Percentiles rank a stretch among this genome's conserved stretches.
These are phyloP conservation scores for Eimeria brunetti DNA, from an alignment of 169 alveolate genomes.

Conservation along the genomic window DNA sequence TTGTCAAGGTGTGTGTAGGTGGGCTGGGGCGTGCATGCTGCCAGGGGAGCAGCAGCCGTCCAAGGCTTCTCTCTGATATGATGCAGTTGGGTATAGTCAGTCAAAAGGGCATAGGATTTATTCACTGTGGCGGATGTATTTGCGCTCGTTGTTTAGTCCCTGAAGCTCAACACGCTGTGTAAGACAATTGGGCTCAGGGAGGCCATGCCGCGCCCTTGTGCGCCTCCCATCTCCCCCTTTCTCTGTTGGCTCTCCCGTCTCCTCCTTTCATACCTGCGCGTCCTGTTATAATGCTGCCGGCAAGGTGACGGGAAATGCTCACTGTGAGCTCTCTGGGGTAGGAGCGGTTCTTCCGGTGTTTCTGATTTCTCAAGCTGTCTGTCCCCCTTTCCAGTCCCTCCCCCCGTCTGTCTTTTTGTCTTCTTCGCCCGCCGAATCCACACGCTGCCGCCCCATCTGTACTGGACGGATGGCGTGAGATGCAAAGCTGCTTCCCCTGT, in stretches of 20 bases:
- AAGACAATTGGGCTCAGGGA: constrained; percentile 5
- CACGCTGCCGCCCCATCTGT: constrained; percentile 48
- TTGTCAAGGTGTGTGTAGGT: constrained; percentile 43
- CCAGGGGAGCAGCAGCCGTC: constrained; percentile 15
- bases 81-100: constrained; percentile 26
- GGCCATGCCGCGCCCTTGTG: constrained; percentile 7
- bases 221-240: background rate
- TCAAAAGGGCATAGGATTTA: background rate
- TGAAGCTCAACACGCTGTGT: constrained; percentile 11
- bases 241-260: constrained; percentile 35
- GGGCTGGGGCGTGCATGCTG: constrained; percentile 18
- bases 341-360: constrained; percentile 24
- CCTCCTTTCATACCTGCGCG: constrained; percentile 1
- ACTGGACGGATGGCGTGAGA: constrained; percentile 19
- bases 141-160: constrained; percentile 38
- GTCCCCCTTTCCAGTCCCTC: background rate
- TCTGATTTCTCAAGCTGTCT: constrained; percentile 8
- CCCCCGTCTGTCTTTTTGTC: background rate
- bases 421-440: background rate
- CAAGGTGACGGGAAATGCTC: constrained; percentile 34
- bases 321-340: constrained; percentile 2
- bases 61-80: constrained; percentile 36
- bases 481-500: constrained; percentile 20
- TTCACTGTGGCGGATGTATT: constrained; percentile 47
- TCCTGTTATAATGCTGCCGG: constrained; percentile 6